Evolutionary conservation across 331 rosid species (phyloP).

Genomic region (Acacia pycnantha): DNA sequence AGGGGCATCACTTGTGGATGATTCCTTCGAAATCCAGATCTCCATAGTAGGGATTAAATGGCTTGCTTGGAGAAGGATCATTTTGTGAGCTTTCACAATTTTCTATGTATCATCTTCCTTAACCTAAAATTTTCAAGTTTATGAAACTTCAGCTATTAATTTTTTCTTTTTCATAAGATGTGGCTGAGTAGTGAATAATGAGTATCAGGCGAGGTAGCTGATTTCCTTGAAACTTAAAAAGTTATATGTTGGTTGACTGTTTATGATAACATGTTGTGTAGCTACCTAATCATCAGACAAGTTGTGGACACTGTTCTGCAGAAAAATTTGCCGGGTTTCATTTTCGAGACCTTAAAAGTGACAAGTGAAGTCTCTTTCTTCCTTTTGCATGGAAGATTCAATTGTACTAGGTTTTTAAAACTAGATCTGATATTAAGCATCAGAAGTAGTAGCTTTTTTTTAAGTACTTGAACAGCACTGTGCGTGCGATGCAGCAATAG

Average conservation of each 20-base stretch:
- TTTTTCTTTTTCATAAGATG: neutral
- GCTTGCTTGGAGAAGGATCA: neutral
- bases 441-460: no score
- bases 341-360: neutral
- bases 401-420: neutral
- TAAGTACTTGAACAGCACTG: no score
- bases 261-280: neutral
- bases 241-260: neutral
- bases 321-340: neutral
- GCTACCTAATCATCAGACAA: neutral
- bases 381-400: neutral
- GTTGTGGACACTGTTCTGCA: neutral
- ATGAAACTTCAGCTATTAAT: neutral
- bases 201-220: slow-evolving; percentile 15
- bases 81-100: neutral
- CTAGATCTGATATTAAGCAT: no score
- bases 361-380: neutral
- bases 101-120: neutral
- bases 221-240: neutral
- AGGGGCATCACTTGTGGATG: neutral
- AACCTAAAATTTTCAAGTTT: neutral
- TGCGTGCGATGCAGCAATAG: neutral
- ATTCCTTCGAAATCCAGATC: neutral
- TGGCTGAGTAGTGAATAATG: neutral
- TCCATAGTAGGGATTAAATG: neutral